Conservation (phyloP, 106 monocot species). For the Allium sativum region DNA sequence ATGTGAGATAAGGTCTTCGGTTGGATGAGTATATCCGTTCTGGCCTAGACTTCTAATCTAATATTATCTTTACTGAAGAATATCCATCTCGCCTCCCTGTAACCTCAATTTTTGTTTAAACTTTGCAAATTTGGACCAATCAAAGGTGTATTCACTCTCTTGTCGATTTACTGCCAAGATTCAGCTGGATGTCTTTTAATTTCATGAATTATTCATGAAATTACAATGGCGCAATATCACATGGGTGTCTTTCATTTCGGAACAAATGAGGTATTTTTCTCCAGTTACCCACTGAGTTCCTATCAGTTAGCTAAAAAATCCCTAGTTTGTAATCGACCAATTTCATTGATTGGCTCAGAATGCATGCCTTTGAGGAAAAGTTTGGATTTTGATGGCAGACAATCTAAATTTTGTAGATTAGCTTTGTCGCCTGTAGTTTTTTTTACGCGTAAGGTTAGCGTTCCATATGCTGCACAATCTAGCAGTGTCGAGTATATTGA, state of each 20-base stretch:
- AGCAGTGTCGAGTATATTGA: slow-evolving; percentile 19
- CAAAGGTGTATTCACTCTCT: too few species aligned
- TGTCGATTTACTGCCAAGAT: too few species aligned
- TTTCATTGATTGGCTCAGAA: not conserved
- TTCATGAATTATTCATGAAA: not conserved
- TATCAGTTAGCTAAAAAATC: not conserved
- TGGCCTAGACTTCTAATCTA: too few species aligned
- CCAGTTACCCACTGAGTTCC: slow-evolving; percentile 7
- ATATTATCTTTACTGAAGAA: too few species aligned
- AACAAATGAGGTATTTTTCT: slow-evolving; percentile 8
- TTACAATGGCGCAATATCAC: slow-evolving; percentile 15
- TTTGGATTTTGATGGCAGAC: slow-evolving; percentile 5
- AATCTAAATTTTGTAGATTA: not conserved
- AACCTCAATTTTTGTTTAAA: too few species aligned
- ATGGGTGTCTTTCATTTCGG: slow-evolving; percentile 17
- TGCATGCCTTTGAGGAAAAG: slow-evolving; percentile 2
- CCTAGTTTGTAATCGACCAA: not conserved
- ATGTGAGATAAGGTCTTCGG: too few species aligned
- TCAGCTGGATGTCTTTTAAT: slow-evolving; percentile 5
- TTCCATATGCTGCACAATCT: slow-evolving; percentile 16
- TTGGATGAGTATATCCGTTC: too few species aligned
- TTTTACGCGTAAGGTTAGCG: slow-evolving; percentile 5
- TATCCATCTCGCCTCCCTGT: too few species aligned
- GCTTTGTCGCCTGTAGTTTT: too few species aligned
- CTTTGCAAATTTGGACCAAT: too few species aligned